Evolutionary conservation across 305 asterid genomes (phyloP).

Genomic region (Fraxinus xanthoxyloides): DNA sequence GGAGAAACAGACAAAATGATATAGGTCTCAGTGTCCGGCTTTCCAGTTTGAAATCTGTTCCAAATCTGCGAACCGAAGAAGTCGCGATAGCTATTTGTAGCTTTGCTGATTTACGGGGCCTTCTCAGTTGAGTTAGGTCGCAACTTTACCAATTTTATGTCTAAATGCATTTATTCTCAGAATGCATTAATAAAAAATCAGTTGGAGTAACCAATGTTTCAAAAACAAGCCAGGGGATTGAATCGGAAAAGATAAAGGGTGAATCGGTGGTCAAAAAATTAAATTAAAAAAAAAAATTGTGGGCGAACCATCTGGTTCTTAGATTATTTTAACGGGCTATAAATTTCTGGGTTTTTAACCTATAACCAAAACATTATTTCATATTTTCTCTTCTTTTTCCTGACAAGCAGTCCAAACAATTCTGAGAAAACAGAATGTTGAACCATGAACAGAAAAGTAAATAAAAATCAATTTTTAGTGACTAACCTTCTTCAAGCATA

Average conservation of each 20-base stretch:
- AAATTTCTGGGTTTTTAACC: not conserved
- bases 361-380: not conserved
- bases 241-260: not conserved
- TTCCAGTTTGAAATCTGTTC: not conserved
- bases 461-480: constrained; percentile 15
- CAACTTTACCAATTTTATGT: not conserved
- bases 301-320: not conserved
- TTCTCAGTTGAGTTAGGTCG: not conserved
- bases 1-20: not conserved
- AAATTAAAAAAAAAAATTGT: not conserved
- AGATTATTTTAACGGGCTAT: not conserved
- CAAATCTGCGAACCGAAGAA: not conserved
- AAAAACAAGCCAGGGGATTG: not conserved
- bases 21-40: not conserved
- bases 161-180: not conserved
- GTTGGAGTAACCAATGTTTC: not conserved
- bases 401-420: constrained; percentile 17
- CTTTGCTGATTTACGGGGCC: not conserved
- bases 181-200: not conserved
- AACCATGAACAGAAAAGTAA: constrained; percentile 12
- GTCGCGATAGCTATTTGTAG: not conserved
- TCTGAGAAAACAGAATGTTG: constrained; percentile 7
- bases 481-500: constrained; percentile 72
- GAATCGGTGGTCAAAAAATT: not conserved
- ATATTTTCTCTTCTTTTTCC: not conserved